phyloP scores from a whole-genome alignment of 2,329 filamentous ascomycete species.

The Elsinoe ampelina region DNA sequence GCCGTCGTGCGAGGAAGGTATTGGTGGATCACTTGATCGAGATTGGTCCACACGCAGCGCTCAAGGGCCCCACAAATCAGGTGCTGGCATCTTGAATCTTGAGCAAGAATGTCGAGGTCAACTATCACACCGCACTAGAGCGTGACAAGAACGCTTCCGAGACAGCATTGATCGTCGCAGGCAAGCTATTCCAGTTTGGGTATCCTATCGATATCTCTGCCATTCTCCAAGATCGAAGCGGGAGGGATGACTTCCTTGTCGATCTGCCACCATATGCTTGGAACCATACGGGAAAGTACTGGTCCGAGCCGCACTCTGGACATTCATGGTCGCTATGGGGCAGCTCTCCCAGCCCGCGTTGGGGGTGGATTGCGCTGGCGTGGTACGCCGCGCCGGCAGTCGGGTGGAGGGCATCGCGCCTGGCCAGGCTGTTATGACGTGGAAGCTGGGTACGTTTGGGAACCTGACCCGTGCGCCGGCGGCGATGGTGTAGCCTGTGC shows the following conservation, averaged over 20 bases:
- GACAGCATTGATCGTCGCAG: neutral
- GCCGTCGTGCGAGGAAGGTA: neutral
- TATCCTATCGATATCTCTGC: neutral
- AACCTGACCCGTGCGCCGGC: constrained; percentile 9
- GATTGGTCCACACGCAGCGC: constrained; percentile 38
- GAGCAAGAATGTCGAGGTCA: neutral
- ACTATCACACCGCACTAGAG: constrained; percentile 19
- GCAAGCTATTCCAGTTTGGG: neutral
- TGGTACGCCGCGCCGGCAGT: constrained; percentile 5
- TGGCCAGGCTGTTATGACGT: constrained; percentile 18
- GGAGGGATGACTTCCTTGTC: neutral
- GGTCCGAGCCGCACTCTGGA: constrained; percentile 15
- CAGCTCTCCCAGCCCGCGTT: constrained; percentile 8
- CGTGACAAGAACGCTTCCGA: constrained; percentile 21
- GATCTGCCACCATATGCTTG: constrained; percentile 18
- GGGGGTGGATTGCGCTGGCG: constrained; percentile 13
- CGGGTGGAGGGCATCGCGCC: constrained; percentile 1
- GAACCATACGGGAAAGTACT: constrained; percentile 16
- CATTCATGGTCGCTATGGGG: constrained; percentile 15
- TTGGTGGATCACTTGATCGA: constrained; percentile 34
- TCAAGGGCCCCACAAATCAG: constrained; percentile 34
- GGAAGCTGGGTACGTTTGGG: constrained; percentile 15
- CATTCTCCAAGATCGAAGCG: neutral
- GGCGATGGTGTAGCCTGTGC: constrained; percentile 12
- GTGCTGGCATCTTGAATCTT: constrained; percentile 20